Base-by-base conservation (phyloP, 306 rosid genomes). In the Purshia tridentata region DNA sequence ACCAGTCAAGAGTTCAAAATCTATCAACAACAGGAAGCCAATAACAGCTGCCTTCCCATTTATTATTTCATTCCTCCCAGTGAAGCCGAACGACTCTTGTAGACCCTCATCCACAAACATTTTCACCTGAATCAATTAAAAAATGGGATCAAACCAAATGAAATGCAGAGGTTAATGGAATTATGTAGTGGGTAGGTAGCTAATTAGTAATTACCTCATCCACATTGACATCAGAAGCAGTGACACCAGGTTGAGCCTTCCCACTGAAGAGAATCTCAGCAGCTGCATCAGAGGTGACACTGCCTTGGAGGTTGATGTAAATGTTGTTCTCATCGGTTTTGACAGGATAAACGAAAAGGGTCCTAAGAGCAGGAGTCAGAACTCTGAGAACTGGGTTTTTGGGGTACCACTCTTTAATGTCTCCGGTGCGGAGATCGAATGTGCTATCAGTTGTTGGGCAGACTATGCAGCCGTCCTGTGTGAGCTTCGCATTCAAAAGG, bases 381-480 rank as follows among this genome's bases (percentile, higher is more conserved):
- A 72, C 84, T 79, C 97, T 84, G 54, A 91, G 86, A 60, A 93
- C 98, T 35, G 96, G 98, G 78, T 93, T 93, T 55, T 93, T 93
- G 4, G 97, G 98, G 79, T 93, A 93, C 98, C 98, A 93, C 61
- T 91, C 98, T 54, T 82, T 91, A 64, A 89, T 65, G 7, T 65
- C 86, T 73, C 98, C 98, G 0, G 84, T 85, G 55, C 64, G 74
- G 18, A 93, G 91, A 84, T 93, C 97, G 77, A 93, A 93, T 55
- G 97, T 91, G 80, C 98, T 93, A n/a, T 93, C 98, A 15, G 98
- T 93, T 73, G 98, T 67, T 63, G 97, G 98, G 64, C 97, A 93
- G 72, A 93, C 88, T 76, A 93, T 82, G 65, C 96, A 93, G 3
- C 98, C 98, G 81, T 93, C 98, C 97, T 93, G 86, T 11, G 98